Evolutionary conservation across 805 yeast genomes (phyloP), one percentile per base, ranked within the genome.

Genomic region (Ogataea pini): DNA sequence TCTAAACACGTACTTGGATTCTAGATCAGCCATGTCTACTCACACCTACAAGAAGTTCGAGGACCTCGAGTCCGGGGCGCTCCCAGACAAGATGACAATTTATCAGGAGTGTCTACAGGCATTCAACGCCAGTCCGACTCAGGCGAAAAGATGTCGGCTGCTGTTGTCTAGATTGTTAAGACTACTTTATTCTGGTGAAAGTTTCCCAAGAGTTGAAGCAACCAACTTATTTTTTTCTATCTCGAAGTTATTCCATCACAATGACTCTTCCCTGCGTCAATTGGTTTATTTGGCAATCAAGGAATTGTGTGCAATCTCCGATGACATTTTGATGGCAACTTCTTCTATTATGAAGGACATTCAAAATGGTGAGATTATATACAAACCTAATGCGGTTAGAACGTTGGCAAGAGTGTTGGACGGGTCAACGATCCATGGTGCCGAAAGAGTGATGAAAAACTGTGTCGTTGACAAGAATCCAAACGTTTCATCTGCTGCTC

Each of bases 311-410:
- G 71, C 84, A 16, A 79, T 86, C 54, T 89, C 97, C 17, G 88
- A 89, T 58, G 97, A 94, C 69, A 89, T 90, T 48, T 79, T 94
- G 68, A 94, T 94, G 98, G 97, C 92, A 22, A 94, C 99, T 22
- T 89, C 97, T 2, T 90, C 96, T 22, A 91, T 94, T 64, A 94
- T 94, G 97, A 91, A 91, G 71, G 99, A 94, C 71, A 89, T 94
- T 46, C 97, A 95, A 71, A 85, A 83, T 56, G 92, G 92, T 48
- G 95, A 89, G 50, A 73, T 81, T 55, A 73, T 89, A 52, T 90
- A 86, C 70, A 89, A 90, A 64, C 97, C 99, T 48, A 86, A 94
- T 65, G 98, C 99, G 19, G 86, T 94, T 54, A 83, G 99, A 68
- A 86, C 98, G 0, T 77, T 94, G 61, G 82, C 91, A 17, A 80